phyloP scores from a whole-genome alignment of 2,329 filamentous ascomycete genomes.

The Diatrype stigma region DNA sequence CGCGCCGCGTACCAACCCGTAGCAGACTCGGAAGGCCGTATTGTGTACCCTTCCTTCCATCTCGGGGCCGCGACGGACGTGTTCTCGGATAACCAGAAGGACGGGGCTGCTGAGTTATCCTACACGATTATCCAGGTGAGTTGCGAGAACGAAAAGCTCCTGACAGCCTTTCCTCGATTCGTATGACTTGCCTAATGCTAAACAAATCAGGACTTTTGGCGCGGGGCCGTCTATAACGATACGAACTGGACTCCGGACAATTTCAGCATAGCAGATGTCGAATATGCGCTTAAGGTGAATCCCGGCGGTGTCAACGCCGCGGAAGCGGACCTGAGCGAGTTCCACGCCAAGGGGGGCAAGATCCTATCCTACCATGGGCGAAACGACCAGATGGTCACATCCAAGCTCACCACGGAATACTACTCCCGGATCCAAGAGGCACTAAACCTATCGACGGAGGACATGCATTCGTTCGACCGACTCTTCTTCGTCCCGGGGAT shows the following conservation, averaged over 20 bases:
- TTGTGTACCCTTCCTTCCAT: conserved; percentile 16
- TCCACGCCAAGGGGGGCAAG: conserved; percentile 9
- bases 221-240: conserved; percentile 14
- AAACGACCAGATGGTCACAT: conserved; percentile 12
- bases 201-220: conserved; percentile 11
- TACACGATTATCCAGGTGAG: conserved; percentile 12
- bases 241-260: conserved; percentile 11
- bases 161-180: too few species aligned
- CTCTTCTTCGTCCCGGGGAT: conserved; percentile 15
- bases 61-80: conserved; percentile 11
- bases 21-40: conserved; percentile 4
- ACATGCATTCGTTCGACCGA: conserved; percentile 26
- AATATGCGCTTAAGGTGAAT: conserved; percentile 9
- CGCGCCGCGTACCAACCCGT: conserved; percentile 14
- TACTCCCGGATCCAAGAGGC: conserved; percentile 10
- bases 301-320: conserved; percentile 11
- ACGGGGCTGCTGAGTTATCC: conserved; percentile 10
- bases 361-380: conserved; percentile 16
- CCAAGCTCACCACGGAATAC: conserved; percentile 7
- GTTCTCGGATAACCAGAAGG: conserved; percentile 13
- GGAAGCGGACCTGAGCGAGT: conserved; percentile 9
- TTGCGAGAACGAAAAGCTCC: too few species aligned
- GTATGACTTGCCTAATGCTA: too few species aligned
- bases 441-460: conserved; percentile 5
- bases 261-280: conserved; percentile 12